These are phyloP conservation scores for Curvularia lunata DNA, from an alignment of 2,329 filamentous ascomycete species.

Conservation along the genomic window DNA sequence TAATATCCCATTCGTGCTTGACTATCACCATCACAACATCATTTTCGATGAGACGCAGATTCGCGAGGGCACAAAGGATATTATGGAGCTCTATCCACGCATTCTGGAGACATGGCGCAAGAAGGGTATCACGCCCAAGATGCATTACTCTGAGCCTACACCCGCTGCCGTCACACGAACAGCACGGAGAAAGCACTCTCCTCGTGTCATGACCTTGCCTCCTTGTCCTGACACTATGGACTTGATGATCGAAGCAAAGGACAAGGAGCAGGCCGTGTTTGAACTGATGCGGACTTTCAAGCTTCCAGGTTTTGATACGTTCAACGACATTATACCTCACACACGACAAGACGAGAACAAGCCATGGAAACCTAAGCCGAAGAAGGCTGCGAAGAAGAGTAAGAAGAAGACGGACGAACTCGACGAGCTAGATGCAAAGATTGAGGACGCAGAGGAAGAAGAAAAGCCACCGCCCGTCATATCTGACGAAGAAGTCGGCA, in stretches of 20 bases:
- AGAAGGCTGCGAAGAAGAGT: constrained; percentile 55
- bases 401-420: constrained; percentile 51
- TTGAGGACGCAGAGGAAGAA: constrained; percentile 48
- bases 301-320: constrained; percentile 76
- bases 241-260: constrained; percentile 98
- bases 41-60: constrained; percentile 75
- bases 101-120: constrained; percentile 84
- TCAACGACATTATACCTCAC: constrained; percentile 80
- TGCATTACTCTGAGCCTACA: constrained; percentile 91
- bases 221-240: constrained; percentile 86
- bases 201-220: constrained; percentile 78
- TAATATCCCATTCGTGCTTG: constrained; percentile 90
- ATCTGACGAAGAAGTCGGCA: constrained; percentile 73
- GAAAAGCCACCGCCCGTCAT: constrained; percentile 53
- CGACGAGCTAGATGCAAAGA: constrained; percentile 48
- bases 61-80: constrained; percentile 84
- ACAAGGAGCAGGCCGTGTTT: constrained; percentile 96
- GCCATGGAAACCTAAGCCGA: constrained; percentile 47
- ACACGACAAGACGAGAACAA: constrained; percentile 78
- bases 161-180: constrained; percentile 76
- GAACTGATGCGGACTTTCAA: constrained; percentile 90
- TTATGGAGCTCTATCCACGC: constrained; percentile 74
- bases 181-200: constrained; percentile 83
- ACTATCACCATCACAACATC: constrained; percentile 97
- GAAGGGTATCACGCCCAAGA: constrained; percentile 89